Conservation (phyloP, 192 early-diverging fungal genomes). For the Phlyctochytrium arcticum region DNA sequence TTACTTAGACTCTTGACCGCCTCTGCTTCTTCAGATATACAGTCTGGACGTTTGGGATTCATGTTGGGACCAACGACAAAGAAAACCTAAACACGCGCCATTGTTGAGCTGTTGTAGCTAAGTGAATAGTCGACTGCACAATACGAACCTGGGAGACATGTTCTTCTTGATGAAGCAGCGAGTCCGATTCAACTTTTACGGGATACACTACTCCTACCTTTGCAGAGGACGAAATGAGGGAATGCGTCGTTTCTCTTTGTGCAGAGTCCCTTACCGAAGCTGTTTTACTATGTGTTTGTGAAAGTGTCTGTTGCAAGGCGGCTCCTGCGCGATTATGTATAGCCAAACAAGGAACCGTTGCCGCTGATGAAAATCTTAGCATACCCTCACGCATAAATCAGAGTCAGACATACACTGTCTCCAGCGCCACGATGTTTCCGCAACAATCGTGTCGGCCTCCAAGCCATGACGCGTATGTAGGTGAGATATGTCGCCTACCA, state of each 20-base stretch:
- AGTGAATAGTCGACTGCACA: background rate
- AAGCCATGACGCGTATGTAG: background rate
- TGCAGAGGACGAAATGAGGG: too few relatives aligned
- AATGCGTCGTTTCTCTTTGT: too few relatives aligned
- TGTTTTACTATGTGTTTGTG: background rate
- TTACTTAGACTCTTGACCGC: background rate
- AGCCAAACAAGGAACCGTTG: constrained; percentile 4
- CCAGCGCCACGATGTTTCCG: constrained; percentile 24
- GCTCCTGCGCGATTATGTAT: constrained; percentile 10
- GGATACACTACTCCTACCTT: constrained; percentile 15
- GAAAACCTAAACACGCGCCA: constrained; percentile 3
- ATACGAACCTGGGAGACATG: constrained; percentile 13
- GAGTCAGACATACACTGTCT: constrained; percentile 9
- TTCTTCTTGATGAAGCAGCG: constrained; percentile 10
- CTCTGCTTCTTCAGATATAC: background rate
- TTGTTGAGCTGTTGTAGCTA: background rate
- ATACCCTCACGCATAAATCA: background rate
- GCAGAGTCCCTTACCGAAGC: background rate
- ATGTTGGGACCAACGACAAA: constrained; percentile 19
- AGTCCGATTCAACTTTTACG: background rate
- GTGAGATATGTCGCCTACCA: background rate
- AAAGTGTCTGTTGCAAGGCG: background rate
- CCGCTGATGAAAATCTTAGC: background rate
- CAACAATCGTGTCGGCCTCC: background rate
- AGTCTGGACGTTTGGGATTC: constrained; percentile 11